phyloP scores from a whole-genome alignment of 2,329 filamentous ascomycete species.

The Sphaerulina populicola region DNA sequence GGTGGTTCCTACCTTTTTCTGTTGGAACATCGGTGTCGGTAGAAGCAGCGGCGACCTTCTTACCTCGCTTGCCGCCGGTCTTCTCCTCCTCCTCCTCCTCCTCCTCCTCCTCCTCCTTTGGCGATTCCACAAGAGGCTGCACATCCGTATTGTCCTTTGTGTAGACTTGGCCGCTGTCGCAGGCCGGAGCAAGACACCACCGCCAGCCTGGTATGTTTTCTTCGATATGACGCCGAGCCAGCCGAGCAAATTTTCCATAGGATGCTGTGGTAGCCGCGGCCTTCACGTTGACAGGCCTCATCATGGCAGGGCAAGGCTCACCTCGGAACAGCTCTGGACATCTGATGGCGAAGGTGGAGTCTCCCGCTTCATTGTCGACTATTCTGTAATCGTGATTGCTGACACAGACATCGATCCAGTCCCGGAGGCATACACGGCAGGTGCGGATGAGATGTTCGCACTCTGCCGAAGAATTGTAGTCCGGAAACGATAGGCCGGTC shows the following conservation, averaged over 20 bases:
- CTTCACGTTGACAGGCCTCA: constrained; percentile 42
- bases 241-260: constrained; percentile 32
- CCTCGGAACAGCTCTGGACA: constrained; percentile 38
- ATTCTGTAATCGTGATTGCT: constrained; percentile 13
- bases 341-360: constrained; percentile 39
- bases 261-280: constrained; percentile 39
- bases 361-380: constrained; percentile 13
- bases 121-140: background rate
- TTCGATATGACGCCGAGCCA: constrained; percentile 22
- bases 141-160: constrained; percentile 4
- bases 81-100: background rate
- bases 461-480: background rate
- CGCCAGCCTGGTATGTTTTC: constrained; percentile 37
- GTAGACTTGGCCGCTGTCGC: constrained; percentile 45
- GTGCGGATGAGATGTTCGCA: constrained; percentile 31
- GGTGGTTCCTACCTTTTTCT: background rate
- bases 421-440: constrained; percentile 32
- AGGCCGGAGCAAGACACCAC: constrained; percentile 46
- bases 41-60: background rate
- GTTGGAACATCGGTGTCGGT: background rate
- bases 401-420: constrained; percentile 32
- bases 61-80: background rate
- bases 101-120: background rate
- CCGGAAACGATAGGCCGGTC: background rate
- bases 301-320: constrained; percentile 34